Evolutionary conservation across 176 grass and related monocot genomes (phyloP).

Genomic region (Hordeum vulgare): DNA sequence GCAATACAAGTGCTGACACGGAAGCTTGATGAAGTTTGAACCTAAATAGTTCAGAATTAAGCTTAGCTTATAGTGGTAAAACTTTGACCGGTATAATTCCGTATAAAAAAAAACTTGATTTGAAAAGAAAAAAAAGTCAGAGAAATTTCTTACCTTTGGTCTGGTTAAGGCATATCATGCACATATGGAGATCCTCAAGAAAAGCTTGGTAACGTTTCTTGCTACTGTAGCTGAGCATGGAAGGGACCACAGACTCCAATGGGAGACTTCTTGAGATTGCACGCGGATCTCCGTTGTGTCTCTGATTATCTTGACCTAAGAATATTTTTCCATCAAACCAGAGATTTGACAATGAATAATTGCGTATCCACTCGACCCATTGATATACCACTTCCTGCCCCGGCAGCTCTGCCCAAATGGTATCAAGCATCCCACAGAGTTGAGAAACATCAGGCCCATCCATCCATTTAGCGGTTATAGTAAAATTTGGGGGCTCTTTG

Average conservation of each 20-base stretch:
- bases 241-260: conserved; percentile 38
- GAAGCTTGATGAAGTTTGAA: conserved; percentile 30
- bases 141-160: conserved; percentile 3
- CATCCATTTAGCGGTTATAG: conserved; percentile 44
- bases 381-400: conserved; percentile 52
- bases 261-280: conserved; percentile 27
- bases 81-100: neutral
- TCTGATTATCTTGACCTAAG: conserved; percentile 14
- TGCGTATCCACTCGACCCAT: conserved; percentile 54
- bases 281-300: neutral
- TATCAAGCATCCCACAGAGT: conserved; percentile 51
- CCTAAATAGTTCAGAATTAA: conserved; percentile 6
- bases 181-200: conserved; percentile 38
- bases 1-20: conserved; percentile 29
- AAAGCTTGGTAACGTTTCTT: conserved; percentile 36
- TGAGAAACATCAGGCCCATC: conserved; percentile 29
- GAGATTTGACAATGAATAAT: conserved; percentile 36
- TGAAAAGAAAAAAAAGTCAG: neutral
- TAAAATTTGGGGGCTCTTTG: conserved; percentile 45
- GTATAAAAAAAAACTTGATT: neutral
- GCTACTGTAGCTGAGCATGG: conserved; percentile 32
- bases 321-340: conserved; percentile 36
- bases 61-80: neutral
- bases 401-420: conserved; percentile 34
- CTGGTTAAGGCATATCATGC: conserved; percentile 39